Conservation (phyloP, 2,329 filamentous ascomycete species). For the Pseudogymnoascus sp. region DNA sequence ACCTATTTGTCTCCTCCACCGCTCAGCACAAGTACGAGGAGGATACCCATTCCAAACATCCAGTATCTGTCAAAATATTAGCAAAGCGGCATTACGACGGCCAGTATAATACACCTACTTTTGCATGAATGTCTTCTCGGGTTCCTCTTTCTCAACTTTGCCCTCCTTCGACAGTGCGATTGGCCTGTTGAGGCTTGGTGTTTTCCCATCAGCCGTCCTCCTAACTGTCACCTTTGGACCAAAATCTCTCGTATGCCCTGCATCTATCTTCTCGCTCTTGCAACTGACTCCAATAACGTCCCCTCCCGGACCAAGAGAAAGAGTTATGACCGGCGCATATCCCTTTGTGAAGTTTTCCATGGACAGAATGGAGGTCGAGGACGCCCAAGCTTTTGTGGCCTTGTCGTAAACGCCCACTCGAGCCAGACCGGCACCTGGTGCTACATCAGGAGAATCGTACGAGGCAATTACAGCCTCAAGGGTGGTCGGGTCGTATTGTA, state of each 20-base stretch:
- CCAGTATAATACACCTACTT: slow-evolving; percentile 42
- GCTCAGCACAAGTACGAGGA: background rate
- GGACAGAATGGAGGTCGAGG: slow-evolving; percentile 48
- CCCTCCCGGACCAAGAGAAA: slow-evolving; percentile 42
- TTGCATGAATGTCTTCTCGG: slow-evolving; percentile 58
- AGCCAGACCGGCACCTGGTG: slow-evolving; percentile 39
- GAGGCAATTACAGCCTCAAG: slow-evolving; percentile 40
- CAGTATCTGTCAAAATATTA: slow-evolving; percentile 8
- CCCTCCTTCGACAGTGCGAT: slow-evolving; percentile 55
- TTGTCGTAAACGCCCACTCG: slow-evolving; percentile 52
- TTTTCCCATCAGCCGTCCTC: slow-evolving; percentile 41
- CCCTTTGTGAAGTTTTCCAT: slow-evolving; percentile 54
- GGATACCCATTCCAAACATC: slow-evolving; percentile 8
- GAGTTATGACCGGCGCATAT: slow-evolving; percentile 48
- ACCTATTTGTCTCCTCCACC: slow-evolving; percentile 5
- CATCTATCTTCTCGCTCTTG: slow-evolving; percentile 53
- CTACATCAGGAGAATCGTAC: slow-evolving; percentile 50
- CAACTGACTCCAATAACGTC: slow-evolving; percentile 43
- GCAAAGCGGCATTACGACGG: background rate
- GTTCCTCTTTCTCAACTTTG: slow-evolving; percentile 45
- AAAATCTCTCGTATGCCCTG: slow-evolving; percentile 57
- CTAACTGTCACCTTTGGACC: slow-evolving; percentile 50
- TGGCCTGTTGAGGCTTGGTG: slow-evolving; percentile 55
- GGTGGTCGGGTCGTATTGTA: slow-evolving; percentile 45
- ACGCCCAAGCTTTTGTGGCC: slow-evolving; percentile 40